These are phyloP conservation scores for Protomyces inundatus DNA, from an alignment of 1,139 yeast genomes.

Conservation along the genomic window DNA sequence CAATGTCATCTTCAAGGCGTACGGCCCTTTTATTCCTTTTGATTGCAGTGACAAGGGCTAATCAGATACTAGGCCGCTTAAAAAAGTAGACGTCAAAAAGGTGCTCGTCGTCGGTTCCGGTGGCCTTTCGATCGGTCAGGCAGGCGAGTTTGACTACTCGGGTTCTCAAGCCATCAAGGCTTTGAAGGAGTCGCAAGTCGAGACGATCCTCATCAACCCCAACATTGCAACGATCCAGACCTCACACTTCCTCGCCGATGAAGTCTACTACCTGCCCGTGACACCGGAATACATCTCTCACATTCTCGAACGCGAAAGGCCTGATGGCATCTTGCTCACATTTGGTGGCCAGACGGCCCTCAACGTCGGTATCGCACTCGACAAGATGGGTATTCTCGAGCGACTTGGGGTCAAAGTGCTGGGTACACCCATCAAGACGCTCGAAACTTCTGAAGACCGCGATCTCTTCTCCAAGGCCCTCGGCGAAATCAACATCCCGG, in stretches of 20 bases:
- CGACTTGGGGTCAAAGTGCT: conserved; percentile 87
- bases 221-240: conserved; percentile 98
- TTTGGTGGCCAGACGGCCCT: conserved; percentile 98
- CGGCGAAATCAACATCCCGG: conserved; percentile 78
- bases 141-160: conserved; percentile 97
- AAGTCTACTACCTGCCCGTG: conserved; percentile 85
- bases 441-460: conserved; percentile 96
- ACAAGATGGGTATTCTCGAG: conserved; percentile 87
- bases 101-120: conserved; percentile 96
- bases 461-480: conserved; percentile 85
- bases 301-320: conserved; percentile 90
- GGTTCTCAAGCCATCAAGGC: conserved; percentile 97
- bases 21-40: neutral
- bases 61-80: neutral
- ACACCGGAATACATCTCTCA: conserved; percentile 93
- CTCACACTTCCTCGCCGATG: conserved; percentile 91
- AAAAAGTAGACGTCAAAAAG: conserved; percentile 63
- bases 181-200: conserved; percentile 78
- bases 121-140: conserved; percentile 96
- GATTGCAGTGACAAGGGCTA: neutral
- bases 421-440: conserved; percentile 93
- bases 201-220: conserved; percentile 85
- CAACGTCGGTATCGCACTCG: conserved; percentile 91
- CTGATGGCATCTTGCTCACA: conserved; percentile 90
- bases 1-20: conserved; percentile 7